Percentiles rank a stretch among this genome's conserved stretches.
These are phyloP conservation scores for Gymnopilus junonius DNA, from an alignment of 768 basidiomycete species.

Conservation along the genomic window DNA sequence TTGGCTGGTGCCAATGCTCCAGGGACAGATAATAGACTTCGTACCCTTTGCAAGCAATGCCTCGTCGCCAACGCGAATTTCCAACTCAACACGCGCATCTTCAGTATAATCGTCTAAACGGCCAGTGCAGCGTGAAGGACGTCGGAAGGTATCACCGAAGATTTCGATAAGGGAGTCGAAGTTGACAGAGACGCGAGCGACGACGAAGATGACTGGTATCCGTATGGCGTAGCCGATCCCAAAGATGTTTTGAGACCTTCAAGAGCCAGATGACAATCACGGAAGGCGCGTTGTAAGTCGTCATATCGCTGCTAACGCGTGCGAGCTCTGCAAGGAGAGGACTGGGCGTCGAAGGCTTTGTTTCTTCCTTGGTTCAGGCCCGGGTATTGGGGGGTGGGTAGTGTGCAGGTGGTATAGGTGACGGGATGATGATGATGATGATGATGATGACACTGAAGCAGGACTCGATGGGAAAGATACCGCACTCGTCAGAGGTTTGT, in stretches of 20 bases:
- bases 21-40: constrained; percentile 64
- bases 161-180: neutral
- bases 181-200: constrained; percentile 11
- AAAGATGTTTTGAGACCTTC: constrained; percentile 54
- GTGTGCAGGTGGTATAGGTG: neutral
- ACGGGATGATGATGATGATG: neutral
- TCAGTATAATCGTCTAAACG: constrained; percentile 77
- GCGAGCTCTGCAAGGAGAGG: constrained; percentile 51
- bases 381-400: neutral
- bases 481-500: neutral
- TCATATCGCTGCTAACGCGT: constrained; percentile 58
- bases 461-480: neutral
- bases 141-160: constrained; percentile 26
- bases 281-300: constrained; percentile 61
- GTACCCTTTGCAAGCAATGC: constrained; percentile 67
- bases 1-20: constrained; percentile 40
- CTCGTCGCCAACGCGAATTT: constrained; percentile 79
- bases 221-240: constrained; percentile 5
- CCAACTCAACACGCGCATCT: constrained; percentile 81
- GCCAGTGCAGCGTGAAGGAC: constrained; percentile 57
- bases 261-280: constrained; percentile 71
- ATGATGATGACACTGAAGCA: neutral
- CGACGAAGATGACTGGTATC: neutral
- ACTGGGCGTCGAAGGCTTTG: constrained; percentile 22
- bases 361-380: neutral